Evolutionary conservation across 805 yeast genomes (phyloP).

Genomic region (Zygoascus flipseniorum): DNA sequence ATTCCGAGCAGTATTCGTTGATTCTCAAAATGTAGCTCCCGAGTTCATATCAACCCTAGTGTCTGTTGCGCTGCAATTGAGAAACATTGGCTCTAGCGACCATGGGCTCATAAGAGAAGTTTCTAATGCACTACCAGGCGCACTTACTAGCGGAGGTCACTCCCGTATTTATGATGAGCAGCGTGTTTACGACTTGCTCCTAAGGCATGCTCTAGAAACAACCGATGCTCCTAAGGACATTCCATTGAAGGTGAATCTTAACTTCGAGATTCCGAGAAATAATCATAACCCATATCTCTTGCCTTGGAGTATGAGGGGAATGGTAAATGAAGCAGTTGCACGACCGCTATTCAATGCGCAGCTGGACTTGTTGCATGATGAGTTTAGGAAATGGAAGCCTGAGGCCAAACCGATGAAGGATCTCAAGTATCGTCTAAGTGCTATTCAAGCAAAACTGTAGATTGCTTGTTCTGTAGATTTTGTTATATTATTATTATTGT

Average conservation of each 20-base stretch:
- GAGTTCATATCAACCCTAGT: constrained; percentile 68
- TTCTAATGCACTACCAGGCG: constrained; percentile 73
- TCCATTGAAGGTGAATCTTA: constrained; percentile 20
- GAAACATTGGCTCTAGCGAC: constrained; percentile 73
- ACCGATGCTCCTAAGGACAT: constrained; percentile 42
- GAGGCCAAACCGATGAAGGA: constrained; percentile 75
- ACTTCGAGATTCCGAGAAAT: constrained; percentile 49
- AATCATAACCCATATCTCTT: constrained; percentile 71
- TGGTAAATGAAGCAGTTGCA: constrained; percentile 51
- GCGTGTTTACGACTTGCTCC: constrained; percentile 73
- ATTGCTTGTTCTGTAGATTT: too few species aligned
- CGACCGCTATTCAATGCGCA: constrained; percentile 43
- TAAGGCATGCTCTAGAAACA: constrained; percentile 69
- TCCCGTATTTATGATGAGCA: constrained; percentile 80
- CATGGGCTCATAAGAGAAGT: constrained; percentile 82
- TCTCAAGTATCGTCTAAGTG: constrained; percentile 69
- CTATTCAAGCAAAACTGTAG: constrained; percentile 30
- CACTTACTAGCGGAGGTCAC: constrained; percentile 93
- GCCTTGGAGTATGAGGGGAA: constrained; percentile 90
- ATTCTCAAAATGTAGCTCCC: constrained; percentile 67
- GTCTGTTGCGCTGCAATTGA: constrained; percentile 60
- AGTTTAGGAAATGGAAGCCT: constrained; percentile 84
- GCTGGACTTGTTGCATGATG: constrained; percentile 50
- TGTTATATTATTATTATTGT: too few species aligned
- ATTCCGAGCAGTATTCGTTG: constrained; percentile 82